Conservation (phyloP, 164 flowering plant species). For the Umbellularia californica region DNA sequence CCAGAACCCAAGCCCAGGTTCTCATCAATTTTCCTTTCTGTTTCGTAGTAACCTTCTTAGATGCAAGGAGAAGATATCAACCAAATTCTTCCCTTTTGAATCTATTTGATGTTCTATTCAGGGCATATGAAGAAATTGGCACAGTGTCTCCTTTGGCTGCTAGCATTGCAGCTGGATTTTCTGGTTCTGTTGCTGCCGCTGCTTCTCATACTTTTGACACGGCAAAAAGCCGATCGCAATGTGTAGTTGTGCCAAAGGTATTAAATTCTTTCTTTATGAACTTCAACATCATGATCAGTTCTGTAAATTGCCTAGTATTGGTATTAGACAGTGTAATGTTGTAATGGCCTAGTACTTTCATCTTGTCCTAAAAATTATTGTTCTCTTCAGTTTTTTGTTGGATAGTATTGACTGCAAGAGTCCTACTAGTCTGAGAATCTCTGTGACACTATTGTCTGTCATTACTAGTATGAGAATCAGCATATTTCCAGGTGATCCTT, state of each 20-base stretch:
- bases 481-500: too few relatives aligned
- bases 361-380: too few relatives aligned
- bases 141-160: conserved; percentile 73
- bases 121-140: conserved; percentile 66
- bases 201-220: conserved; percentile 95
- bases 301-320: too few relatives aligned
- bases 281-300: too few relatives aligned
- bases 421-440: too few relatives aligned
- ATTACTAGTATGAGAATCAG: too few relatives aligned
- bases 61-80: not conserved
- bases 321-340: too few relatives aligned
- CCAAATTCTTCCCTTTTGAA: not conserved
- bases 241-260: conserved; percentile 81
- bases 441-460: too few relatives aligned
- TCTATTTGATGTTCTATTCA: conserved; percentile 12
- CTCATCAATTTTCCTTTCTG: not conserved
- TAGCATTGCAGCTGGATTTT: conserved; percentile 81
- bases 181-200: conserved; percentile 86
- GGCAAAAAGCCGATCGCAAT: conserved; percentile 72
- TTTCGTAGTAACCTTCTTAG: not conserved
- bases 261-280: not conserved
- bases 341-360: too few relatives aligned
- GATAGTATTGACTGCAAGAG: too few relatives aligned
- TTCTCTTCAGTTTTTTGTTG: too few relatives aligned
- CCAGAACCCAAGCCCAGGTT: conserved; percentile 74